Evolutionary conservation across 2,329 filamentous ascomycete species (phyloP).

Genomic region (Cladophialophora carrionii): DNA sequence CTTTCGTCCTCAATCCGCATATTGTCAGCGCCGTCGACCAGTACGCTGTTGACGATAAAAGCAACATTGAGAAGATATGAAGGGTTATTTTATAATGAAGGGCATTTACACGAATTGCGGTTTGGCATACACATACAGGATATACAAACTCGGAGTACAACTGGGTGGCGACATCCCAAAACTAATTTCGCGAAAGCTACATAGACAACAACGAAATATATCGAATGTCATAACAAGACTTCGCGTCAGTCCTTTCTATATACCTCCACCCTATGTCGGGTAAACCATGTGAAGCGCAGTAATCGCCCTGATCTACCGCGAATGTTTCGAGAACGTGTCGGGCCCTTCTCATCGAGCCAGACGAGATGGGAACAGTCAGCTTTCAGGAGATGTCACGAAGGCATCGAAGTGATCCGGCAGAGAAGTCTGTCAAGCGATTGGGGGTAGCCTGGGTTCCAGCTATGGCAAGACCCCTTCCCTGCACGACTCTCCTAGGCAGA

Average conservation of each 20-base stretch:
- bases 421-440: constrained; percentile 22
- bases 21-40: constrained; percentile 31
- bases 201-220: constrained; percentile 29
- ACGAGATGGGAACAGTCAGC: constrained; percentile 19
- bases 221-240: constrained; percentile 13
- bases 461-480: constrained; percentile 20
- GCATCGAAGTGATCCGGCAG: constrained; percentile 22
- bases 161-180: constrained; percentile 27
- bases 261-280: constrained; percentile 22
- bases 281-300: constrained; percentile 20
- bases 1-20: constrained; percentile 29
- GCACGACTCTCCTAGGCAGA: constrained; percentile 25
- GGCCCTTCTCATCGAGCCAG: constrained; percentile 19
- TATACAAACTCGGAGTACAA: constrained; percentile 26
- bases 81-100: constrained; percentile 25
- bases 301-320: constrained; percentile 22
- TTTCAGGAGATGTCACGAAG: constrained; percentile 24
- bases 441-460: constrained; percentile 23
- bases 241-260: constrained; percentile 9
- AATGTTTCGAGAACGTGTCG: constrained; percentile 22
- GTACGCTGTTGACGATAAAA: constrained; percentile 32
- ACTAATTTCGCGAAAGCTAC: constrained; percentile 29
- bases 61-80: constrained; percentile 28
- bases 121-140: constrained; percentile 21
- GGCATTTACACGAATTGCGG: constrained; percentile 23